phyloP scores from a whole-genome alignment of 2,329 filamentous ascomycete genomes.

The Herpotrichia juniperi region DNA sequence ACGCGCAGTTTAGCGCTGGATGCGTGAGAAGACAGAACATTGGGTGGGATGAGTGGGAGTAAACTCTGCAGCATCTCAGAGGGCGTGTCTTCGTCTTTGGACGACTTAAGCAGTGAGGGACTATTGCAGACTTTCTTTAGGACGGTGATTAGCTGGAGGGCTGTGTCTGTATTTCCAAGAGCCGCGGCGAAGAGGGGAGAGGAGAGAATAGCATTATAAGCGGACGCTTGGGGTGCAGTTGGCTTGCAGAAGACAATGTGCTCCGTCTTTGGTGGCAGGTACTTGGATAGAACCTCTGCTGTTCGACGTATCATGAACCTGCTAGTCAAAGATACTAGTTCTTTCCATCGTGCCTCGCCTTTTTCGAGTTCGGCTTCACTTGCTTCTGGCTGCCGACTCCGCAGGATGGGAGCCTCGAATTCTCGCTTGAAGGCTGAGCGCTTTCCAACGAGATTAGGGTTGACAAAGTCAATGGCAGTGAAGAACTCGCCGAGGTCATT shows the following conservation, averaged over 20 bases:
- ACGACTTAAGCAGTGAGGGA: conserved; percentile 64
- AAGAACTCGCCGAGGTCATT: conserved; percentile 73
- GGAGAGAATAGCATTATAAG: conserved; percentile 68
- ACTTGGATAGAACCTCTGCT: conserved; percentile 69
- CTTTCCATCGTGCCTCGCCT: conserved; percentile 65
- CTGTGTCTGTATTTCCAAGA: conserved; percentile 66
- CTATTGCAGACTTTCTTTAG: conserved; percentile 79
- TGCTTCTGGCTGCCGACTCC: conserved; percentile 68
- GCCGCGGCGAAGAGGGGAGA: conserved; percentile 68
- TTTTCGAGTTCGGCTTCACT: conserved; percentile 66
- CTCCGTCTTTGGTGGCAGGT: conserved; percentile 70
- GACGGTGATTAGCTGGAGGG: conserved; percentile 72
- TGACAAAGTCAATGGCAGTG: conserved; percentile 72
- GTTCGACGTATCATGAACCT: conserved; percentile 71
- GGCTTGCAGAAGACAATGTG: conserved; percentile 71
- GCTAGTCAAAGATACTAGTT: conserved; percentile 65
- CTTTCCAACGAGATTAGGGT: conserved; percentile 68
- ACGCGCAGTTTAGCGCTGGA: conserved; percentile 71
- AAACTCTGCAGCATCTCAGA: conserved; percentile 52
- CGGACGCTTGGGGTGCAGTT: conserved; percentile 63
- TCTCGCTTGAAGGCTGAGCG: conserved; percentile 68
- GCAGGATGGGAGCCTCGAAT: conserved; percentile 69
- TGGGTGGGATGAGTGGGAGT: conserved; percentile 61
- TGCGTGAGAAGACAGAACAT: conserved; percentile 61
- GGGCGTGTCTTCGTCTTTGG: conserved; percentile 55